Evolutionary conservation across 345 rosid genomes (phyloP).

Genomic region (Hibiscus tridactylites): DNA sequence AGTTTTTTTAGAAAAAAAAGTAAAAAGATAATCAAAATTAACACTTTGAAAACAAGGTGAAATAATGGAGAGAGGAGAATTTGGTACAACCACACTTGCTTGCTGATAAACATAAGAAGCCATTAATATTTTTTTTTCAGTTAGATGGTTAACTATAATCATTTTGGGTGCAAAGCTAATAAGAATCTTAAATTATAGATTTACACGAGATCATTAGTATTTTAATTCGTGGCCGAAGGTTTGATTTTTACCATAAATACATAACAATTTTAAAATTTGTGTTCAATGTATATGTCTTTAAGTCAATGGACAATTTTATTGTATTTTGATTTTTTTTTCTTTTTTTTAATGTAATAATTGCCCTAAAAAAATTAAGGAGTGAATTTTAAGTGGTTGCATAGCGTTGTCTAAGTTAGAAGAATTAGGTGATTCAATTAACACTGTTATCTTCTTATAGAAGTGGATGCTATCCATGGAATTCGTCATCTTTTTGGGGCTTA

Average conservation of each 20-base stretch:
- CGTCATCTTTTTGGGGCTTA: too few species aligned
- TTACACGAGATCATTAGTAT: too few species aligned
- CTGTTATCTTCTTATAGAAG: neutral
- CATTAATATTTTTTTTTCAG: neutral
- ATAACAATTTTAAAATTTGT: too few species aligned
- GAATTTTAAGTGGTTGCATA: neutral
- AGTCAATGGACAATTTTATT: too few species aligned
- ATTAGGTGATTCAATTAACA: neutral
- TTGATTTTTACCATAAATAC: too few species aligned
- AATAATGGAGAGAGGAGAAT: neutral
- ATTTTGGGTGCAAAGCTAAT: neutral
- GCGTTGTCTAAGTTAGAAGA: neutral
- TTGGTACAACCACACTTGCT: neutral
- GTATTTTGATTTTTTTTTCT: neutral
- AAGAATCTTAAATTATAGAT: too few species aligned
- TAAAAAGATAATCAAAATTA: too few species aligned
- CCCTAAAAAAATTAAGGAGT: too few species aligned
- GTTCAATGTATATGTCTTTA: too few species aligned
- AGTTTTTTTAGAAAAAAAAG: too few species aligned
- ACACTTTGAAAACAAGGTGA: neutral
- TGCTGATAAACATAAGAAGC: neutral
- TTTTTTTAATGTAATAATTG: too few species aligned
- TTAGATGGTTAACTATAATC: neutral
- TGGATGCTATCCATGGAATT: neutral
- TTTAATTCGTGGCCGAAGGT: too few species aligned